Base-by-base conservation (phyloP, 352 stramenopile genomes). In the Hyaloperonospora brassicae region DNA sequence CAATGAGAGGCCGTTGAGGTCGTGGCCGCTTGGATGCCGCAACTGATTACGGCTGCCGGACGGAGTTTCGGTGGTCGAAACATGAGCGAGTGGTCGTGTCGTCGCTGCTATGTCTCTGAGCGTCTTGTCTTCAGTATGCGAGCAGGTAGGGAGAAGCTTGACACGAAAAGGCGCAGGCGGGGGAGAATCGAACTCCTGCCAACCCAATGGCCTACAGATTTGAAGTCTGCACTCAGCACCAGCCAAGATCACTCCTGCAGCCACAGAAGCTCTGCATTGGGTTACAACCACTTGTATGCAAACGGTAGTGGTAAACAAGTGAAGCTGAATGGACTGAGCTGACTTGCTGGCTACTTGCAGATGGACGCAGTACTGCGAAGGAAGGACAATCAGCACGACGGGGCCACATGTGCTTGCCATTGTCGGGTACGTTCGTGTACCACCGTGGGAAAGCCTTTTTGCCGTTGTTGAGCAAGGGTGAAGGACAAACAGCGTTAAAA, bases 181-280 rank as follows among this genome's bases (percentile, higher is more conserved):
- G 83, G 81, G 85, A 84, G 83, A 89, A 93, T 95, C 79, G 81
- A 93, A 93, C 85, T 84, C 84, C 81, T 93, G 85, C 76, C 77
- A 86, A 70, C 61, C 65, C 72, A 92, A 84, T 84, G 79, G 77
- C 85, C 81, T 86, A 90, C 81, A 90, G 83, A 89, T 95, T 93
- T 93, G 85, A 93, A 93, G 83, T 91, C 83, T 91, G 82, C 80
- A 91, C 83, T 75, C 64, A 83, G 79, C 82, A 93, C 85, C 81
- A 93, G 80, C 81, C 77, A 87, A 86, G 85, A 64, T 93, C 81
- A 95, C 77, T 54, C 76, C 78, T 91, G 83, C 80, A 22, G 40
- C 3, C 14, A 13, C 14, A 14, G 3, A 12, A 5, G 36, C 2
- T 5, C 14, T 42, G 2, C 14, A 21, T 4, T 42, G 2, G 9